Conservation (phyloP, 2,329 filamentous ascomycete species). For the Aspergillus clavatus region DNA sequence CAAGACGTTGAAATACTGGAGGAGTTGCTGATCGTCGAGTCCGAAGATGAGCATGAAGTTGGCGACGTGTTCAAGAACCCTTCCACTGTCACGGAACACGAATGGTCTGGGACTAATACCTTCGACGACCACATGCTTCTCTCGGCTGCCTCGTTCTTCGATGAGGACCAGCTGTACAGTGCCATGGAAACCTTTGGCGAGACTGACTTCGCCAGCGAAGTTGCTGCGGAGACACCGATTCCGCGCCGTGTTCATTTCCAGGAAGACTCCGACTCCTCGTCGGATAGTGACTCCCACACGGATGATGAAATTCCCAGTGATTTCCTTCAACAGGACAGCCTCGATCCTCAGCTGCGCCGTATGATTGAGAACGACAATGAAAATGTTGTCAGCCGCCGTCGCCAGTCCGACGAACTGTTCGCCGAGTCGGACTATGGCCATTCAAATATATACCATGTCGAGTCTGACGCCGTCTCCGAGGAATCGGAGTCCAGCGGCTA, state of each 20-base stretch:
- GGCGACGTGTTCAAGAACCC: conserved; percentile 19
- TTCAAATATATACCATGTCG: conserved; percentile 42
- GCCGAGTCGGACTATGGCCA: conserved; percentile 37
- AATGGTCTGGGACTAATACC: conserved; percentile 53
- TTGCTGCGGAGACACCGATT: conserved; percentile 39
- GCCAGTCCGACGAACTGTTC: conserved; percentile 37
- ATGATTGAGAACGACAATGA: conserved; percentile 64
- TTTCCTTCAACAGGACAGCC: conserved; percentile 68
- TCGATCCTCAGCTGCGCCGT: conserved; percentile 67
- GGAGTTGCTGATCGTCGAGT: conserved; percentile 65
- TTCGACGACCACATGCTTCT: conserved; percentile 41
- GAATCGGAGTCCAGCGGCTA: conserved; percentile 49
- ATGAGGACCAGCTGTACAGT: conserved; percentile 40
- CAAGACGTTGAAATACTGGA: conserved; percentile 72
- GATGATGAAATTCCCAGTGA: conserved; percentile 69
- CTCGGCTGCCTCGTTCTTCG: conserved; percentile 39
- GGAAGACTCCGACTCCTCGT: conserved; percentile 55
- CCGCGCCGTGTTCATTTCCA: conserved; percentile 68
- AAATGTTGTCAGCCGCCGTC: conserved; percentile 22
- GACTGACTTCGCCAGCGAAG: conserved; percentile 33
- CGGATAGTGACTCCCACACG: conserved; percentile 52
- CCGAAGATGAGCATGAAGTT: conserved; percentile 32
- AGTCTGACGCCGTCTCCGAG: conserved; percentile 41
- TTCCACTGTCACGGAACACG: conserved; percentile 23
- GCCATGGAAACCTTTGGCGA: conserved; percentile 37